These are phyloP conservation scores for Piedraia hortae DNA, from an alignment of 2,329 filamentous ascomycete genomes.

Conservation along the genomic window DNA sequence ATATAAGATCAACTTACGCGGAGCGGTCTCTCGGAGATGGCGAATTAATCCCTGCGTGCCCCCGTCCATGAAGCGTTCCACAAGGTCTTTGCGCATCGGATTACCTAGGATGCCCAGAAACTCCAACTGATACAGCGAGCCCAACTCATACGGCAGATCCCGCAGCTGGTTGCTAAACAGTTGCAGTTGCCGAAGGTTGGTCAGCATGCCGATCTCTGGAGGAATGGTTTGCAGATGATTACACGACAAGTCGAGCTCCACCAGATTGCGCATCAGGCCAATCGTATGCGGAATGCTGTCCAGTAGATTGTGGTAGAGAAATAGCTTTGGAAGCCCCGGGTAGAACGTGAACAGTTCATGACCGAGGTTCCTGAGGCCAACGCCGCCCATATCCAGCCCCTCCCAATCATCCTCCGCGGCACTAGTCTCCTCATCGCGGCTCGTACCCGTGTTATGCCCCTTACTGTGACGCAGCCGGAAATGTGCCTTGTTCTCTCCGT, in stretches of 20 bases:
- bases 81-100: constrained; percentile 38
- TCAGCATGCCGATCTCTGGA: constrained; percentile 87
- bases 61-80: constrained; percentile 59
- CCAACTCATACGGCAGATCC: constrained; percentile 60
- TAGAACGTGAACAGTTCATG: constrained; percentile 54
- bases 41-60: constrained; percentile 68
- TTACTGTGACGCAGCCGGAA: constrained; percentile 46
- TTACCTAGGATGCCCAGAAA: constrained; percentile 83
- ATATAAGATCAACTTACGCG: constrained; percentile 29
- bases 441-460: constrained; percentile 26
- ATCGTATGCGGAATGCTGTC: constrained; percentile 53
- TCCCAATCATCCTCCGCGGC: constrained; percentile 46
- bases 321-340: constrained; percentile 69
- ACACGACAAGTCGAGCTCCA: constrained; percentile 62
- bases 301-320: constrained; percentile 80
- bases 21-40: constrained; percentile 57
- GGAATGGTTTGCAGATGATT: constrained; percentile 66
- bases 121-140: constrained; percentile 67
- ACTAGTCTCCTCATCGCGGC: constrained; percentile 21
- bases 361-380: constrained; percentile 64
- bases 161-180: constrained; percentile 78
- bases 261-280: constrained; percentile 55
- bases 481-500: constrained; percentile 21
- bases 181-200: constrained; percentile 59
- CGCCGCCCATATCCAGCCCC: constrained; percentile 84